Evolutionary conservation across 345 rosid species (phyloP).

Genomic region (Iberis pinnata): DNA sequence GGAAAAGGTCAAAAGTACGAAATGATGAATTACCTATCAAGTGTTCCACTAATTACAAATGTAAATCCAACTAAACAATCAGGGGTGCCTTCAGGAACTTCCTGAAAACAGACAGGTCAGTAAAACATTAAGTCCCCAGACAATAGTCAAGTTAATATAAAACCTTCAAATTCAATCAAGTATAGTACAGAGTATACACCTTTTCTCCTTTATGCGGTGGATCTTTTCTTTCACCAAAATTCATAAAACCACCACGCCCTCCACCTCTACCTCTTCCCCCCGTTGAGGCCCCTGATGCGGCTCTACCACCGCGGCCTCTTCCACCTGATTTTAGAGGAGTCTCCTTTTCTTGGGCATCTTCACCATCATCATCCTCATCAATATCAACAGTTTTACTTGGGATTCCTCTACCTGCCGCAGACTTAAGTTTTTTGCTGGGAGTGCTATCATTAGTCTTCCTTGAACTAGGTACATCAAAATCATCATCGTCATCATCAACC

Average conservation of each 20-base stretch:
- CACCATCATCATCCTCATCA: conserved; percentile 50
- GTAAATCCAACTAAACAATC: conserved; percentile 82
- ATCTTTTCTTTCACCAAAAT: conserved; percentile 93
- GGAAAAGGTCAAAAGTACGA: conserved; percentile 1
- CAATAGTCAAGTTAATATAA: conserved; percentile 11
- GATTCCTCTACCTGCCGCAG: conserved; percentile 58
- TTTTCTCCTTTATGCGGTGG: conserved; percentile 99
- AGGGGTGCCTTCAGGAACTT: conserved; percentile 92
- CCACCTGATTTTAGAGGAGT: conserved; percentile 59
- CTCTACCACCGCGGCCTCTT: conserved; percentile 83
- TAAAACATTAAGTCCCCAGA: conserved; percentile 5
- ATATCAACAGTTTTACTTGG: conserved; percentile 41
- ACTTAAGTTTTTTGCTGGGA: conserved; percentile 78
- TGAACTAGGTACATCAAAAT: conserved; percentile 47
- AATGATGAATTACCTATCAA: conserved; percentile 66
- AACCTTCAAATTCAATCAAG: conserved; percentile 44
- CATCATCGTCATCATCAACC: conserved; percentile 54
- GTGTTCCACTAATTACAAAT: conserved; percentile 98
- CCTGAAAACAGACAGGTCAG: conserved; percentile 45
- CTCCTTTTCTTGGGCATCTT: conserved; percentile 45
- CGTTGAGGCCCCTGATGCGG: conserved; percentile 48
- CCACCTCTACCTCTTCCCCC: conserved; percentile 89
- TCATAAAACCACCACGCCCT: conserved; percentile 89
- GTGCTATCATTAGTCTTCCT: conserved; percentile 45
- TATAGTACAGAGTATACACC: conserved; percentile 33